These are phyloP conservation scores for Ocimum tenuiflorum DNA, from an alignment of 257 asterid genomes.

Conservation along the genomic window DNA sequence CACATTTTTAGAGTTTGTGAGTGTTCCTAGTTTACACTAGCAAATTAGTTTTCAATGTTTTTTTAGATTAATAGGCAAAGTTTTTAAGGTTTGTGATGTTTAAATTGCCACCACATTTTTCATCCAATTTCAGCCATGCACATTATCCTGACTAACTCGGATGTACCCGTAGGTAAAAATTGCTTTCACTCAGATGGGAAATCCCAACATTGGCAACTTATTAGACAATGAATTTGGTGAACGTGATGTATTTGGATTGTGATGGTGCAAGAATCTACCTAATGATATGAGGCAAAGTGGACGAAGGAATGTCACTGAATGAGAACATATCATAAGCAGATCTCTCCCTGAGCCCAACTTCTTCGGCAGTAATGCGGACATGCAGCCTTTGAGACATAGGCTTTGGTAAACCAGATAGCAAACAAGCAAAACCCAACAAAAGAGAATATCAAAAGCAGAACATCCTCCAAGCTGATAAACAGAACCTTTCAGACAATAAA, in stretches of 20 bases:
- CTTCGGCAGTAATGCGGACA: slow-evolving; percentile 73
- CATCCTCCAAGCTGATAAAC: slow-evolving; percentile 16
- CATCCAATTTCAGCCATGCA: not conserved
- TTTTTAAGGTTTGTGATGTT: too few relatives aligned
- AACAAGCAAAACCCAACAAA: slow-evolving; percentile 14
- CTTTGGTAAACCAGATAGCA: slow-evolving; percentile 35
- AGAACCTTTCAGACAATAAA: slow-evolving; percentile 1
- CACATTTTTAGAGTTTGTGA: too few relatives aligned
- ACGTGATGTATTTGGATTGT: not conserved
- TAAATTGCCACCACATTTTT: not conserved
- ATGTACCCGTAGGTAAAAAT: not conserved
- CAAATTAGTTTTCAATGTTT: too few relatives aligned
- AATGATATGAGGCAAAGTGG: slow-evolving; percentile 62
- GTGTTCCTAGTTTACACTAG: too few relatives aligned
- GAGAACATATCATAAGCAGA: slow-evolving; percentile 75
- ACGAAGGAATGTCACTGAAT: slow-evolving; percentile 55
- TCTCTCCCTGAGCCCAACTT: slow-evolving; percentile 70
- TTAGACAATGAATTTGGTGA: not conserved
- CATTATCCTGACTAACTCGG: too few relatives aligned
- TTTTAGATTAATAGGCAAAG: too few relatives aligned
- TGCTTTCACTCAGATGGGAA: not conserved
- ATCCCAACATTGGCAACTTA: not conserved
- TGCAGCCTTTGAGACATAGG: slow-evolving; percentile 54
- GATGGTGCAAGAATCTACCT: slow-evolving; percentile 36
- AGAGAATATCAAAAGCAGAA: slow-evolving; percentile 1